Base-by-base conservation (phyloP, 495 filamentous ascomycete genomes). In the Parathielavia appendiculata region DNA sequence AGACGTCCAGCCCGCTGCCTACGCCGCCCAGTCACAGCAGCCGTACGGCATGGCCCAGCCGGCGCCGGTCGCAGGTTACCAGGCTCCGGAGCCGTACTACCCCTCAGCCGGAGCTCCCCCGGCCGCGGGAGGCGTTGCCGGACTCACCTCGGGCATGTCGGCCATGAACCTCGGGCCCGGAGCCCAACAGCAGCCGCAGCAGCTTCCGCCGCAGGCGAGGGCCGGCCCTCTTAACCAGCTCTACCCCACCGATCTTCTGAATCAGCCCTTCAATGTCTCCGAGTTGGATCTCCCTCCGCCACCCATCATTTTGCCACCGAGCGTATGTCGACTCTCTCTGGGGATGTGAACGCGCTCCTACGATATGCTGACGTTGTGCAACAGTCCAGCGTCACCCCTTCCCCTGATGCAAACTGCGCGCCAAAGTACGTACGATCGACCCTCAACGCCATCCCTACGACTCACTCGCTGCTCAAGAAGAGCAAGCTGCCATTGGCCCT, bases 381-480 rank as follows among this genome's bases (percentile, higher is more conserved):
- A 44, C 69, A 96, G 91, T 85, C 90, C 36, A 93, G 91, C 67
- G 89, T 95, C 54, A 97, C 91, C 44, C 88, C 91, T 41, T 96
- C 91, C 10, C 91, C 92, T 32, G 81, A 90, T 72, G 85, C 95
- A 46, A 98, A 97, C 75, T 96, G 91, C 74, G 83, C 88, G 32
- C 82, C 93, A 17, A 95, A 96, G 79, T 97, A 95, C 68, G 87
- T 97, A 67, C 89, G 93, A 41, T 97, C 93, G 0, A 97, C 93
- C 8, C 71, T 97, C 45, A 97, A 97, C 69, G 89, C 89, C 43
- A 86, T 95, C 17, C 95, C 93, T 1, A 96, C 91, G 9, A 95
- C 88, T 32, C 82, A 95, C 66, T 89, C 87, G 4, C 79, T 97
- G 46, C 82, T 97, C 51, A 98, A 97, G 79, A 97, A 97, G 75